Conservation (phyloP, 2,329 filamentous ascomycete genomes). For the Aspergillus texensis region DNA sequence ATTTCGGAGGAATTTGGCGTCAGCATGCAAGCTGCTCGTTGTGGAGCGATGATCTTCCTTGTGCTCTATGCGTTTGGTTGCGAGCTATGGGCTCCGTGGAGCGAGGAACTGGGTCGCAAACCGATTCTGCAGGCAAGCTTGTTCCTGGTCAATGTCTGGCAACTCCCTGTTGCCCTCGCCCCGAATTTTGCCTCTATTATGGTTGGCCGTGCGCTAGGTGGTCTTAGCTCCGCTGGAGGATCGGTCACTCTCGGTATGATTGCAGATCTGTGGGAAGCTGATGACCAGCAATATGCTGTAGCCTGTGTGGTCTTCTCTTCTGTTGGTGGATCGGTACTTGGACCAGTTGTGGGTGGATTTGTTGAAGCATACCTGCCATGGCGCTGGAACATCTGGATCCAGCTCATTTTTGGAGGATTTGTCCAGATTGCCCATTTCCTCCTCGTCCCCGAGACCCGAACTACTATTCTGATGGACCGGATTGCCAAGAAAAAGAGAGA, state of each 20-base stretch:
- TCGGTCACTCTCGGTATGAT: conserved; percentile 76
- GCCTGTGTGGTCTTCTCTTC: conserved; percentile 78
- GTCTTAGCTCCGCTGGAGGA: conserved; percentile 71
- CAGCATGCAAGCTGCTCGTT: conserved; percentile 68
- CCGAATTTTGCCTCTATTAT: conserved; percentile 73
- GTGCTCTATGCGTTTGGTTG: conserved; percentile 83
- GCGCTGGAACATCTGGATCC: conserved; percentile 83
- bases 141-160: conserved; percentile 76
- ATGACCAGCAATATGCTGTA: conserved; percentile 74
- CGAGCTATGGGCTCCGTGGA: conserved; percentile 87
- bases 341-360: conserved; percentile 78
- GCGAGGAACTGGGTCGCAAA: conserved; percentile 78
- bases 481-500: conserved; percentile 76
- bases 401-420: conserved; percentile 74
- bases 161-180: conserved; percentile 71
- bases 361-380: conserved; percentile 68
- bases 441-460: conserved; percentile 75
- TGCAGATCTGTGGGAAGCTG: conserved; percentile 72
- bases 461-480: conserved; percentile 74
- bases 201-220: conserved; percentile 70
- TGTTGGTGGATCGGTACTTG: conserved; percentile 74
- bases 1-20: conserved; percentile 70
- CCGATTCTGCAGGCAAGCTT: conserved; percentile 73
- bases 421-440: conserved; percentile 69
- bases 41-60: conserved; percentile 77